Conservation (phyloP, 345 rosid genomes). For the Zanthoxylum bungeanum region DNA sequence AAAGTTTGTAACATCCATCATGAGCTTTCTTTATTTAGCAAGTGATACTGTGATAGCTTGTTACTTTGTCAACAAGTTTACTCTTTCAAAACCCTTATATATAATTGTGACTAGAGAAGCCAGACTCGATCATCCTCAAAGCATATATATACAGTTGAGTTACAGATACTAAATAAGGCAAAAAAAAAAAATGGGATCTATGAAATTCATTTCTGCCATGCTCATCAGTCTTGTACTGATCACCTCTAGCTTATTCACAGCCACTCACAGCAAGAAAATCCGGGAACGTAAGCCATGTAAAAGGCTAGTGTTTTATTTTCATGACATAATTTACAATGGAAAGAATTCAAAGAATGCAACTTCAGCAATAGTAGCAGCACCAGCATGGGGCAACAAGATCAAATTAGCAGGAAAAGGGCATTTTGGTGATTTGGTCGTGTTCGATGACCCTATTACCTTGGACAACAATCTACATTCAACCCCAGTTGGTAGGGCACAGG, state of each 20-base stretch:
- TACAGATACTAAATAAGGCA: neutral
- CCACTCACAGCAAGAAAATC: neutral
- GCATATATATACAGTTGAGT: no score
- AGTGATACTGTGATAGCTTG: neutral
- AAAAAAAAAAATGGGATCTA: no score
- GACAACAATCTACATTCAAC: conserved; percentile 45
- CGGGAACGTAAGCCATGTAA: conserved; percentile 34
- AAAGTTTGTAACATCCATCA: neutral
- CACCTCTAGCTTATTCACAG: no score
- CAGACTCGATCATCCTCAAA: neutral
- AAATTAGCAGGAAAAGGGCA: conserved; percentile 25
- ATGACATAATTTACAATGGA: conserved; percentile 52
- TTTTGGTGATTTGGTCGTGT: conserved; percentile 43
- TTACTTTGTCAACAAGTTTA: no score
- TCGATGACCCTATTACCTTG: conserved; percentile 47
- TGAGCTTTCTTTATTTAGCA: neutral
- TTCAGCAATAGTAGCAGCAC: conserved; percentile 39
- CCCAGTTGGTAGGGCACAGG: conserved; percentile 49
- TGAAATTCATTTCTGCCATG: no score
- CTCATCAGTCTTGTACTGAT: no score
- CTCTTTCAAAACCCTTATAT: neutral
- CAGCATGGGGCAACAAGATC: conserved; percentile 36
- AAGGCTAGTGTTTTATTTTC: conserved; percentile 37
- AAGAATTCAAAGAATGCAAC: conserved; percentile 41
- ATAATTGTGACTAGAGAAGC: neutral